Conservation (phyloP, 371 early-diverging fungal species). For the Circinella umbellata region DNA sequence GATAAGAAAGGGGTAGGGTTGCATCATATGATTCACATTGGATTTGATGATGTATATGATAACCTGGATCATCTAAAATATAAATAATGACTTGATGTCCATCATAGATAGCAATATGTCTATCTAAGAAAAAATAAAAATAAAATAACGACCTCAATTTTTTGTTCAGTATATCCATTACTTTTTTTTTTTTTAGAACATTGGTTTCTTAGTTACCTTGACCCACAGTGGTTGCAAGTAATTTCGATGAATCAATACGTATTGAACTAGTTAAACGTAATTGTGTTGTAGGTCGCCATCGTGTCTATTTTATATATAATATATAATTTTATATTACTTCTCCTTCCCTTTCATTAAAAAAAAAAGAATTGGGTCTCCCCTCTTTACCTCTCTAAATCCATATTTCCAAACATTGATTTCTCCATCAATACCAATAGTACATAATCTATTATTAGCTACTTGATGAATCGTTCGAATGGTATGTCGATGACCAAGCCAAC, state of each 20-base stretch:
- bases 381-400: constrained; percentile 37
- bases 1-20: constrained; percentile 21
- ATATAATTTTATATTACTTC: not conserved
- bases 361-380: not conserved
- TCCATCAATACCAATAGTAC: constrained; percentile 58
- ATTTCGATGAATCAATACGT: constrained; percentile 15
- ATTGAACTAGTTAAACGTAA: constrained; percentile 39
- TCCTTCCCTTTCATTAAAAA: not conserved
- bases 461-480: constrained; percentile 43
- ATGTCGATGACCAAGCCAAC: constrained; percentile 73
- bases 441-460: constrained; percentile 52
- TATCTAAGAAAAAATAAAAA: constrained; percentile 26
- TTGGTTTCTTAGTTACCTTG: constrained; percentile 26
- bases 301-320: constrained; percentile 15
- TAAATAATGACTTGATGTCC: constrained; percentile 35
- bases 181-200: not conserved
- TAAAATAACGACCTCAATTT: not conserved
- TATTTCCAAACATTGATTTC: constrained; percentile 66
- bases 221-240: constrained; percentile 35
- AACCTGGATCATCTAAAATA: constrained; percentile 32
- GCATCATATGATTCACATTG: constrained; percentile 25
- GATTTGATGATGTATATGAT: constrained; percentile 35
- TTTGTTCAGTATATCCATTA: not conserved
- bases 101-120: constrained; percentile 43
- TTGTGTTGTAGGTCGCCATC: constrained; percentile 36